Evolutionary conservation across 176 grass and related monocot species (phyloP), one percentile per base, ranked within the genome.

Genomic region (Aegilops umbellulata): DNA sequence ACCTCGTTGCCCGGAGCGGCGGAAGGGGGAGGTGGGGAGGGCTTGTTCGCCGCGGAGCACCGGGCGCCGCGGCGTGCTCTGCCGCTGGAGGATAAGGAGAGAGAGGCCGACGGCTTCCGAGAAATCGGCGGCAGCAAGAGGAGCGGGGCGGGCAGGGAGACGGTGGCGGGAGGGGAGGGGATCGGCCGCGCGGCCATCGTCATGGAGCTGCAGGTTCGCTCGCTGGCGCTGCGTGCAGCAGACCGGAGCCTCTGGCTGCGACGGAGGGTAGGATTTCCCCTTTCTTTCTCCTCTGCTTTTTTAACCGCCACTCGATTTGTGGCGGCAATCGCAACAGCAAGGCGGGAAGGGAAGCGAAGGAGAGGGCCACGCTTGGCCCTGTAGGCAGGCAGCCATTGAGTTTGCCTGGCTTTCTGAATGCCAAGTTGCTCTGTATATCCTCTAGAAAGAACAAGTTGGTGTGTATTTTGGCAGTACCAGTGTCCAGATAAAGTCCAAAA

Each of bases 21-120:
- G 10, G 83, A 27, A 31, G 78, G 32, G 20, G 90, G 68, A 60
- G 91, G 22, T 47, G 91, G 22, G 31, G 89, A 88, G 8, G 85
- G 87, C 90, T 92, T 94, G 87, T 94, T 87, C 22, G 82, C 82
- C 12, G 87, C 85, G 44, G 93, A 90, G 90, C 87, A 92, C 22
- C 87, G 82, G 78, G 83, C 76, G 38, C 74, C 60, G 49, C 64
- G 29, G 61, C 74, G 36, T 68, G 71, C 91, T 77, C 82, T 81
- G 76, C 34, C 9, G 42, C 83, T 76, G 77, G 36, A 41, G 60
- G 39, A 74, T 49, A 30, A 49, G 69, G 22, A 9, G n/a, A 71
- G 62, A 25, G 3, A 26, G 35, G 60, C 39, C 55, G 34, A 25
- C 17, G 75, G 70, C 15, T 47, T 79, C 23, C 58, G 30, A 57